Evolutionary conservation across 2,329 filamentous ascomycete genomes (phyloP), one percentile per base, ranked within the genome.

Genomic region (Phialocephala subalpina): DNA sequence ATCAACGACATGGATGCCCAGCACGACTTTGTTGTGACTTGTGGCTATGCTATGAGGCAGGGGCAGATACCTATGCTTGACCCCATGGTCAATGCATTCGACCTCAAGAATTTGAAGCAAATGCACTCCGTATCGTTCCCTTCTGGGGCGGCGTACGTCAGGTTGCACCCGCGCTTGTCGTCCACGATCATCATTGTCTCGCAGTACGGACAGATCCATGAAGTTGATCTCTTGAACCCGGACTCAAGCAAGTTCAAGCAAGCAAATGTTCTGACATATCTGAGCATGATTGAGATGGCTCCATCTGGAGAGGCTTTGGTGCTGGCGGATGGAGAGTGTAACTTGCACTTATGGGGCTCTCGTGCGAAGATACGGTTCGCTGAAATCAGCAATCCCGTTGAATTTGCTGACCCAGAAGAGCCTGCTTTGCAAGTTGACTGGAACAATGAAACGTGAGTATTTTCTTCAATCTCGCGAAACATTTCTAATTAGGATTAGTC

Each of bases 1-100:
- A 92, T 99, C 77, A 97, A 93, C 78, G 95, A 98, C 77, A 97
- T 99, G 92, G 96, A 99, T 80, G 93, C 94, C 9, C 92, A 96
- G 76, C 93, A 96, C 75, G 95, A 98, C 77, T 96, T 96, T 71
- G 89, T 99, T 62, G 92, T 98, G 25, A 98, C 96, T 4, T 99
- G 96, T 78, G 96, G 96, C 40, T 97, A 93, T 79, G 97, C 95
- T 1, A 86, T 93, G 27, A 88, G 95, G 71, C 93, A 94, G 74
- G 84, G 92, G 70, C 88, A 90, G 40, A 88, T 89, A 47, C 92
- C 92, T 69, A 94, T 97, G 82, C 87, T 97, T 38, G 96, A 99
- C 75, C 93, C 94, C 0, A 90, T 98, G 65, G 93, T 97, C 66
- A 97, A 97, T 73, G 94, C 98, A 38, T 98, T 97, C 75, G 95